Conservation (phyloP, 2,329 filamentous ascomycete species). For the Stachybotrys echinatus region DNA sequence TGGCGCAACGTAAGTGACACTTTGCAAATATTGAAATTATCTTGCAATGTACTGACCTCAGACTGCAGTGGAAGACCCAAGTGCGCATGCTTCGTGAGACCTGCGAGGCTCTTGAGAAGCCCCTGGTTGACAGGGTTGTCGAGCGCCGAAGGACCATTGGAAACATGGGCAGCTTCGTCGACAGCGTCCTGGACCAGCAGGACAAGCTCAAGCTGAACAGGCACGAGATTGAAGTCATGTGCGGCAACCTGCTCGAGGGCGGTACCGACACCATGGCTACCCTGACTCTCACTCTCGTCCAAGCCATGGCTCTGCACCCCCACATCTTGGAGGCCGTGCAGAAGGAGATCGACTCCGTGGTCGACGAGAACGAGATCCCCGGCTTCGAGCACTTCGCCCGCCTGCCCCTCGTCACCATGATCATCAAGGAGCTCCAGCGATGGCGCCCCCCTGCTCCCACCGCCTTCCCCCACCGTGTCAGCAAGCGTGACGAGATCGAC, state of each 20-base stretch:
- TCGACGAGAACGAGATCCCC: constrained; percentile 29
- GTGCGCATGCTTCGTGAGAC: no score
- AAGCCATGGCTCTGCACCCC: constrained; percentile 3
- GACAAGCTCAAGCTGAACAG: neutral
- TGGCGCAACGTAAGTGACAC: no score
- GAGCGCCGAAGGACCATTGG: no score
- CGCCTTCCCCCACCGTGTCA: constrained; percentile 29
- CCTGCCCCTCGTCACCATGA: constrained; percentile 33
- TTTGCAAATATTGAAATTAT: no score
- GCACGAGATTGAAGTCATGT: neutral
- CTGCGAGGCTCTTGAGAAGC: no score
- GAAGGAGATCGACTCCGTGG: constrained; percentile 30
- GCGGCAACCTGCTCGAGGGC: neutral
- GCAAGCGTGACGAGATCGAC: constrained; percentile 30
- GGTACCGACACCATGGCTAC: neutral
- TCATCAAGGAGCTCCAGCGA: constrained; percentile 35
- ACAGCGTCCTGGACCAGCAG: neutral
- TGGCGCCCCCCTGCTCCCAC: constrained; percentile 32
- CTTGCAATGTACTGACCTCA: no score
- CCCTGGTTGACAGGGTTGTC: no score
- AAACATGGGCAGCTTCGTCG: no score
- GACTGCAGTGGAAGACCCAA: no score
- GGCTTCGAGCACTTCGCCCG: constrained; percentile 28
- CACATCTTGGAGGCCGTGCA: constrained; percentile 33
- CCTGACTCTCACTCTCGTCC: neutral